Base-by-base conservation (phyloP, 306 rosid species). In the Vicia faba region DNA sequence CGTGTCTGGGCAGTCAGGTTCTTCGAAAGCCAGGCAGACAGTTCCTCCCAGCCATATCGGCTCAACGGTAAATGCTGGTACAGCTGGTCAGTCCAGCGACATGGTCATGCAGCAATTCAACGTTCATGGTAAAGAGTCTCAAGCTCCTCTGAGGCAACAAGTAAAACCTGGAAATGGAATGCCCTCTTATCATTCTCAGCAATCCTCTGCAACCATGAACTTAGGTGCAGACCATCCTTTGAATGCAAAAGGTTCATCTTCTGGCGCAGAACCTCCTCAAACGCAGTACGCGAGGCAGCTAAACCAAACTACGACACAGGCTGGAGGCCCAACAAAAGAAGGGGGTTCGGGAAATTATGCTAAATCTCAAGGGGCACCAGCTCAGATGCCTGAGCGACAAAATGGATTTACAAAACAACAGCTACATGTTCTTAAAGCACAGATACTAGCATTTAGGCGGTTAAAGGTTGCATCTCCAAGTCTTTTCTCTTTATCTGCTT, bases 401-500 rank as follows among this genome's bases (percentile, higher is more conserved):
- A n/a, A 12, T 61, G 88, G 85, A 41, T 95, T 95, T 82, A 85
- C 99, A 73, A 95, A 90, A 80, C 95, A 86, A 74, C 99, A 90
- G 81, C 70, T 88, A 64, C 99, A 95, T 63, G 99, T 95, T 74
- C 97, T 95, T 66, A 95, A 95, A 80, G 99, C 99, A 39, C 99
- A 90, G 79, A 95, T 95, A 69, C 82, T 95, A 53, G 99, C 99
- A 76, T 91, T 95, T 76, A 86, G 99, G 82, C 91, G 97, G 73
- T 77, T 90, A 68, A 95, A 95, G 99, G 99, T 93, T 39, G 35
- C 15, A 67, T 31, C 40, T 69, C 40, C 74, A 16, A 59, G 69
- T 66, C 50, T 53, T 74, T 51, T 78, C 65, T 58, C 20, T 59
- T 38, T 64, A 20, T 66, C 19, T 31, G 8, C 68, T n/a, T 35